Percentiles rank a stretch among this genome's conserved stretches.
Conservation (phyloP, 2,329 filamentous ascomycete genomes). For the Diaporthe eres region DNA sequence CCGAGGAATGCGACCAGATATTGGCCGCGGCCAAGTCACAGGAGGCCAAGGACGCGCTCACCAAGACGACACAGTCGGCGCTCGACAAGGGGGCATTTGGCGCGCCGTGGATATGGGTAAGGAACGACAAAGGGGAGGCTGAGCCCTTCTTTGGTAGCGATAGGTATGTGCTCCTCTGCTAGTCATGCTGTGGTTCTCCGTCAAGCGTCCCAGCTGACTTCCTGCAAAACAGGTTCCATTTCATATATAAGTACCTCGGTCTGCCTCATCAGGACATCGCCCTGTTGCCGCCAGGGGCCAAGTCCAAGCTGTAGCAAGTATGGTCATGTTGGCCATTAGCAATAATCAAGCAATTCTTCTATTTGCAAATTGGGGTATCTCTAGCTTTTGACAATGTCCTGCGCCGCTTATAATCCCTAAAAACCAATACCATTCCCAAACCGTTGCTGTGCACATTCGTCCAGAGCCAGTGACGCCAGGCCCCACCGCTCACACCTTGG, state of each 20-base stretch:
- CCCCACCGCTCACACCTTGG: conserved; percentile 46
- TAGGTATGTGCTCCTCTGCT: conserved; percentile 56
- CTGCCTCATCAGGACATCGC: conserved; percentile 71
- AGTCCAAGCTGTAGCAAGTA: conserved; percentile 53
- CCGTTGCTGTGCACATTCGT: neutral
- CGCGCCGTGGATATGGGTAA: conserved; percentile 81
- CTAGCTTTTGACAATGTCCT: neutral
- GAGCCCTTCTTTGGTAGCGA: conserved; percentile 86
- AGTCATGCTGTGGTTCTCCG: neutral
- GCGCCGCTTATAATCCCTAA: conserved; percentile 1
- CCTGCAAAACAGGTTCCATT: conserved; percentile 68
- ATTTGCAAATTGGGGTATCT: conserved; percentile 38
- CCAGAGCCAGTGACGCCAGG: neutral
- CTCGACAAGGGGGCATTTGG: conserved; percentile 80
- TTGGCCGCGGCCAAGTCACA: conserved; percentile 64
- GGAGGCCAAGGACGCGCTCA: conserved; percentile 59
- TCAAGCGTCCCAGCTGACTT: neutral
- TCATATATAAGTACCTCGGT: conserved; percentile 76
- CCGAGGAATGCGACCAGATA: conserved; percentile 68
- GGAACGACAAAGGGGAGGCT: conserved; percentile 67
- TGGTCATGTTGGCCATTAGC: no score
- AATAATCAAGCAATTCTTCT: conserved; percentile 13
- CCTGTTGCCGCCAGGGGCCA: conserved; percentile 53
- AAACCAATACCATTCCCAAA: neutral
- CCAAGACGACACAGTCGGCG: conserved; percentile 71